Evolutionary conservation across 2,329 filamentous ascomycete species (phyloP).

Genomic region (Dactylellina drechsleri): DNA sequence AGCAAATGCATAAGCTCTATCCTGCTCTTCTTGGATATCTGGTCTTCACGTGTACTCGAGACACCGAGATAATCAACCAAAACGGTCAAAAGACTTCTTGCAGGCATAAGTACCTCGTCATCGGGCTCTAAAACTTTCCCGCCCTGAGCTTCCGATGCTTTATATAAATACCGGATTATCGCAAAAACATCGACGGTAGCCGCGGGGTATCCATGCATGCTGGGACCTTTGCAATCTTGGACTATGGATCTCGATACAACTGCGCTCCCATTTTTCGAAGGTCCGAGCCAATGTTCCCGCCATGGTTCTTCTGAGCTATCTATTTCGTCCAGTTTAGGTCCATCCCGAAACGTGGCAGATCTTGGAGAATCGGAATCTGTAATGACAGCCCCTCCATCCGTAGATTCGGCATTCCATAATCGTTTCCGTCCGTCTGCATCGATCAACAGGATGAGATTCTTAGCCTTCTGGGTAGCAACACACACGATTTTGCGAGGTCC

Average conservation of each 20-base stretch:
- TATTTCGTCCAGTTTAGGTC: conserved; percentile 20
- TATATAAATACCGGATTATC: conserved; percentile 44
- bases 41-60: background rate
- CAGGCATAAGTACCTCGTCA: conserved; percentile 39
- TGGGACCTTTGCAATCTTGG: conserved; percentile 37
- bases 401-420: conserved; percentile 50
- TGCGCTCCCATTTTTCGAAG: conserved; percentile 9
- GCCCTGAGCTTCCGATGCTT: conserved; percentile 7
- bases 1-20: conserved; percentile 40
- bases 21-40: conserved; percentile 2
- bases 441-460: conserved; percentile 51
- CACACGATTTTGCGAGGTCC: conserved; percentile 40
- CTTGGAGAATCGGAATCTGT: conserved; percentile 41
- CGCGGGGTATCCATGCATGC: conserved; percentile 41
- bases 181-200: conserved; percentile 51
- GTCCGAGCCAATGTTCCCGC: conserved; percentile 35
- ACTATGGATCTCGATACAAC: conserved; percentile 33
- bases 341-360: conserved; percentile 39
- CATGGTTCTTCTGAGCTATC: conserved; percentile 48
- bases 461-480: conserved; percentile 56
- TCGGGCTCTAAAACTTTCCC: conserved; percentile 24
- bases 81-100: conserved; percentile 45
- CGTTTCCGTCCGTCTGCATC: conserved; percentile 44
- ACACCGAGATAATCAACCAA: conserved; percentile 40
- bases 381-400: conserved; percentile 26